phyloP scores from a whole-genome alignment of 768 basidiomycete species.

The Trametes elegans region DNA sequence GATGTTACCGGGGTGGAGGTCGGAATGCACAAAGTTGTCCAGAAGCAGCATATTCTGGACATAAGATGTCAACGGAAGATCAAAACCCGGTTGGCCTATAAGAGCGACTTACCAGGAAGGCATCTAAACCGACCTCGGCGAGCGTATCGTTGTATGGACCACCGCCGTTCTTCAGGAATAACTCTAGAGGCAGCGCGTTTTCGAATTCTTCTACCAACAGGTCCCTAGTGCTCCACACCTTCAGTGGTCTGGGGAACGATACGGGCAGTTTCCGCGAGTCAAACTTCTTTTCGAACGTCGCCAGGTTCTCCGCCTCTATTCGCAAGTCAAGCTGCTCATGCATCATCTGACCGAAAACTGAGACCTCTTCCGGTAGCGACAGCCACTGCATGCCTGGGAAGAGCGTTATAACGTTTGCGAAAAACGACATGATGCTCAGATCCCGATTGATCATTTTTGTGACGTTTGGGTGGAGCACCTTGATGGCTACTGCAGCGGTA shows the following conservation, averaged over 20 bases:
- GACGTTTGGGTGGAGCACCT: conserved; percentile 90
- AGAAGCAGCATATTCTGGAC: conserved; percentile 98
- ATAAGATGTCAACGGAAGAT: too few relatives aligned
- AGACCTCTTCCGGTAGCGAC: conserved; percentile 91
- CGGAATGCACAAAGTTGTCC: conserved; percentile 96
- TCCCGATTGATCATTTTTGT: conserved; percentile 82
- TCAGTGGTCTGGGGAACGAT: conserved; percentile 86
- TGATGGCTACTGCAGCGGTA: conserved; percentile 89
- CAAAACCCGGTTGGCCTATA: too few relatives aligned
- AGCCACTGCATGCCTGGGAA: conserved; percentile 97
- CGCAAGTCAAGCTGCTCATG: conserved; percentile 88
- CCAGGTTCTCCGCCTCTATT: conserved; percentile 85
- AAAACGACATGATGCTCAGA: conserved; percentile 92
- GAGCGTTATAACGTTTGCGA: conserved; percentile 72
- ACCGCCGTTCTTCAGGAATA: conserved; percentile 85
- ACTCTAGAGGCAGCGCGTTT: conserved; percentile 86
- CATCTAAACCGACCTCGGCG: conserved; percentile 91
- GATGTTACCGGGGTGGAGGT: conserved; percentile 92
- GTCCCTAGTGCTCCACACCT: conserved; percentile 76
- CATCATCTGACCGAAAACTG: conserved; percentile 97
- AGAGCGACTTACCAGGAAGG: conserved; percentile 72
- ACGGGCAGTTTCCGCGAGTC: conserved; percentile 74
- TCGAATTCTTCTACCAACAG: conserved; percentile 91
- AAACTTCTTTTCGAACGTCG: conserved; percentile 86
- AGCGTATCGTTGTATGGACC: conserved; percentile 88